A percentile compares a stretch with the other conserved stretches of the same genome.
These are phyloP conservation scores for Calonectria naviculata DNA, from an alignment of 2,329 filamentous ascomycete genomes.

Conservation along the genomic window DNA sequence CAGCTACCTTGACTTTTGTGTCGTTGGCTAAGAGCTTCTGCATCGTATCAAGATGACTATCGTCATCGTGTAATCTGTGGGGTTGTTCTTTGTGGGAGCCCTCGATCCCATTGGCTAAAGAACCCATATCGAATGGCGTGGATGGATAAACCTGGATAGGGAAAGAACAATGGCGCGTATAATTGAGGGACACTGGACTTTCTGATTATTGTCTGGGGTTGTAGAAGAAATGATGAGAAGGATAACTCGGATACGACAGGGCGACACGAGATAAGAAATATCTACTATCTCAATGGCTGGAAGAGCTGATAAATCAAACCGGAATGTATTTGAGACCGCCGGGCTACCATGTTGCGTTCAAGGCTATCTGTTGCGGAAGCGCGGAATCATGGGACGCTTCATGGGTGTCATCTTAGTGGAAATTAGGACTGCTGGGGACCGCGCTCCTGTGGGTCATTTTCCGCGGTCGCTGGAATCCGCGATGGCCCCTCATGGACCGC, in stretches of 20 bases:
- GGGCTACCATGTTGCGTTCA: background rate
- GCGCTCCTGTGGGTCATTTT: background rate
- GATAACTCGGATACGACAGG: too few species aligned
- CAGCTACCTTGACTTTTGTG: conserved; percentile 63
- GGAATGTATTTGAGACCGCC: background rate
- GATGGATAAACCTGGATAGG: background rate
- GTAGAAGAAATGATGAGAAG: background rate
- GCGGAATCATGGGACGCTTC: background rate
- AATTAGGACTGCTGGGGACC: background rate
- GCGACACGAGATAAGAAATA: background rate
- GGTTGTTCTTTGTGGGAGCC: background rate
- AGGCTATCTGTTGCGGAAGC: background rate
- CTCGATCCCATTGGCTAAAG: background rate
- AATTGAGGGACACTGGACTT: background rate
- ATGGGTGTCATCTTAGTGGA: background rate
- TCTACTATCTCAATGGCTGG: background rate
- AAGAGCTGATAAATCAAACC: background rate
- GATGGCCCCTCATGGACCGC: background rate
- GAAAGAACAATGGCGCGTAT: background rate
- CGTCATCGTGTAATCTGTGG: background rate
- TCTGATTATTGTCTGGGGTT: background rate
- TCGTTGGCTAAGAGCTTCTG: conserved; percentile 60
- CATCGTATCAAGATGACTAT: background rate
- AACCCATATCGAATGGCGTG: background rate
- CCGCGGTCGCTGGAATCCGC: background rate